Percentiles rank a stretch among this genome's conserved stretches.
These are phyloP conservation scores for Aspergillus sp. DNA, from an alignment of 2,329 filamentous ascomycete species.

Conservation along the genomic window DNA sequence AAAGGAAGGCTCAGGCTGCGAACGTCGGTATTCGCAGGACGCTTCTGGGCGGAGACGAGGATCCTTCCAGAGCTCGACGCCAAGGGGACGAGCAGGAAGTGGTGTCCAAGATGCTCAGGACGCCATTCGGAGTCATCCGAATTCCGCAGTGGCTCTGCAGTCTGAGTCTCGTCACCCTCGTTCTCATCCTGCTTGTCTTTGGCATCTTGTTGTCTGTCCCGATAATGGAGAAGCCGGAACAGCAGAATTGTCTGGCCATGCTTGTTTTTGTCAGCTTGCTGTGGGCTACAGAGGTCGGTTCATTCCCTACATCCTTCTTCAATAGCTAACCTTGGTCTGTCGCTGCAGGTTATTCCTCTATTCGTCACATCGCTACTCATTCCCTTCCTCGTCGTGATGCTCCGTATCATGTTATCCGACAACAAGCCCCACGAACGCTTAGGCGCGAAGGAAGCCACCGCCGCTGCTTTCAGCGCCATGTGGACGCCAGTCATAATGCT, in stretches of 20 bases:
- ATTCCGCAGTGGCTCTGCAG: conserved; percentile 83
- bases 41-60: conserved; percentile 73
- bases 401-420: conserved; percentile 80
- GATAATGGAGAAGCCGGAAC: conserved; percentile 82
- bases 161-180: conserved; percentile 74
- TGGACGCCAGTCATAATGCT: conserved; percentile 99
- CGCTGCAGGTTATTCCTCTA: conserved; percentile 76
- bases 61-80: conserved; percentile 67
- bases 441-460: conserved; percentile 75
- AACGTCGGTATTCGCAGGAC: conserved; percentile 79
- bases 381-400: conserved; percentile 85
- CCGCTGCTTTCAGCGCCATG: conserved; percentile 90
- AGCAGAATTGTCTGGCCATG: conserved; percentile 95
- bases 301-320: background rate
- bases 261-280: conserved; percentile 89
- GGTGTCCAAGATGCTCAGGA: conserved; percentile 68
- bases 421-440: conserved; percentile 69
- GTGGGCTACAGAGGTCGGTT: conserved; percentile 87
- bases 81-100: conserved; percentile 80
- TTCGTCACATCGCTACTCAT: conserved; percentile 95
- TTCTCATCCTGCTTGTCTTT: conserved; percentile 73
- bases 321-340: conserved; percentile 13
- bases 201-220: conserved; percentile 71
- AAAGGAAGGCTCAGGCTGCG: conserved; percentile 90
- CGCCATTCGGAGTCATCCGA: conserved; percentile 75